These are phyloP conservation scores for Ceratocystis lukuohia DNA, from an alignment of 2,329 filamentous ascomycete species.

Conservation along the genomic window DNA sequence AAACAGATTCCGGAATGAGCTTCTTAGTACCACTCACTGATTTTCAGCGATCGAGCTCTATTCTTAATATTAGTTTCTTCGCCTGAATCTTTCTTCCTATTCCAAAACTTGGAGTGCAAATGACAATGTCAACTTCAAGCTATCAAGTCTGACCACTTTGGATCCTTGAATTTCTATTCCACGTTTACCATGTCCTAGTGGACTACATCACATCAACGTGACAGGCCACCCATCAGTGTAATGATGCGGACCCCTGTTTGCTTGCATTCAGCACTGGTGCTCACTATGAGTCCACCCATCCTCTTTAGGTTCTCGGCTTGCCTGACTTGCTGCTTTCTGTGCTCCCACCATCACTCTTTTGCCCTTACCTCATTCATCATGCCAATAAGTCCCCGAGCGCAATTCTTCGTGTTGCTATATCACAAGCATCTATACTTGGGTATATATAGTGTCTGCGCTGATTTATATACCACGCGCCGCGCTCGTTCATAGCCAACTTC, in stretches of 20 bases:
- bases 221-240: neutral
- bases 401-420: neutral
- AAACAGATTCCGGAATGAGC: no score
- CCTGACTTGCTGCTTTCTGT: neutral
- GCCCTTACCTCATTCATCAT: slow-evolving; percentile 2
- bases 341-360: neutral
- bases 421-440: neutral
- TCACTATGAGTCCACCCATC: neutral
- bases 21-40: no score
- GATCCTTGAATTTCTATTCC: neutral
- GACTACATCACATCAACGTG: neutral
- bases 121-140: neutral
- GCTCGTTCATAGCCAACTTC: neutral
- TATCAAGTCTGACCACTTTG: neutral
- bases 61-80: neutral
- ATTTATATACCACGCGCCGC: neutral
- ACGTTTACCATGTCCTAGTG: neutral
- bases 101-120: neutral
- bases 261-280: neutral
- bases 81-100: neutral
- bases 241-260: neutral
- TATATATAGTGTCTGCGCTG: slow-evolving; percentile 1
- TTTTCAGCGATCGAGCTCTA: neutral
- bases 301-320: neutral
- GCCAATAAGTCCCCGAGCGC: neutral